Evolutionary conservation across 306 rosid species (phyloP), one percentile per base, ranked within the genome.

Genomic region (Glycine latifolia): DNA sequence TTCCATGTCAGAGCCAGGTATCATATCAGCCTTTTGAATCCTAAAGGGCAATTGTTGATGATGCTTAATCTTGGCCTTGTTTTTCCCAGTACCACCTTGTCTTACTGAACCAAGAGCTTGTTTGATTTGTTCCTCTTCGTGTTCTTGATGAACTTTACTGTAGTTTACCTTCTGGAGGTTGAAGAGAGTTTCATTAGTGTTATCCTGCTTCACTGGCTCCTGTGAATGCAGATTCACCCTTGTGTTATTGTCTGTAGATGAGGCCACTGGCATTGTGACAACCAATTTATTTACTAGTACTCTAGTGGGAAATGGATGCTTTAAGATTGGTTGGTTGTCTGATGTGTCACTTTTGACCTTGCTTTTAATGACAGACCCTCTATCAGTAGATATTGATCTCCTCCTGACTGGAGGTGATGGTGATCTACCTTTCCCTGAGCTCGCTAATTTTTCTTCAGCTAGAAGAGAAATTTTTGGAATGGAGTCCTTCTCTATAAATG

Each of bases 401-500:
- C 98, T 90, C 73, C 92, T 89, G 52, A 90, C 74, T 3, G 99
- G 92, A 69, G 99, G 97, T 14, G 98, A 92, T 16, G 97, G 98
- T 68, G 97, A 87, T 81, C 97, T 91, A 35, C 68, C 87, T 61
- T 84, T 91, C 77, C 91, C 85, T 20, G 91, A 87, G 85, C 87
- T 87, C 52, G 69, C 81, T 74, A 77, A 39, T 77, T 82, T 86
- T 86, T 95, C 97, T 88, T 95, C 97, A 62, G 79, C 67, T 41
- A 81, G 68, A 83, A 89, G 81, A 61, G 90, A 80, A 83, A 85
- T 89, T 86, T 83, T 95, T 37, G 86, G 89, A 8, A 81, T 63
- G 35, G 81, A 71, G 46, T 95, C 98, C 83, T 88, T 92, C 76
- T 95, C 99, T 2, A 76, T 65, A 33, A 87, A 84, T 20, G 84